phyloP scores from a whole-genome alignment of 805 yeast genomes.

The Candida loeiensis region DNA sequence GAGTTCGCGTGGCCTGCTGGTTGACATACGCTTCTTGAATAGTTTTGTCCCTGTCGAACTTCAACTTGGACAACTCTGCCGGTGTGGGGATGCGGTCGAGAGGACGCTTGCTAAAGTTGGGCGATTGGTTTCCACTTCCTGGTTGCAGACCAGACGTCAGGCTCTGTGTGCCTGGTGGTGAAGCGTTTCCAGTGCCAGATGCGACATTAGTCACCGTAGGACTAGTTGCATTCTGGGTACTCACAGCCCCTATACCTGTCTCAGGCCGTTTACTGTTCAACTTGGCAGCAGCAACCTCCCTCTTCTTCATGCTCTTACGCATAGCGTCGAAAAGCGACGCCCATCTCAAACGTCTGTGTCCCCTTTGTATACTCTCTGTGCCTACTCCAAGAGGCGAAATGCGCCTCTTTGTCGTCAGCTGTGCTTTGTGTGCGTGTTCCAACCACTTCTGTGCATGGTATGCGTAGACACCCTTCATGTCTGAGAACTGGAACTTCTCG shows the following conservation, averaged over 20 bases:
- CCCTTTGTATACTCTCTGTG: slow-evolving; percentile 86
- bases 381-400: slow-evolving; percentile 94
- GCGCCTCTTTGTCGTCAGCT: slow-evolving; percentile 81
- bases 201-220: background rate
- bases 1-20: slow-evolving; percentile 40
- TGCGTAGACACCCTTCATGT: slow-evolving; percentile 84
- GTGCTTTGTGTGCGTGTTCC: slow-evolving; percentile 86
- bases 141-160: slow-evolving; percentile 1
- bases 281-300: slow-evolving; percentile 58
- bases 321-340: slow-evolving; percentile 96
- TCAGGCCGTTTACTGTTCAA: slow-evolving; percentile 12
- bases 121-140: background rate
- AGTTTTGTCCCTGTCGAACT: slow-evolving; percentile 81
- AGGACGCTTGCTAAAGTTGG: slow-evolving; percentile 25
- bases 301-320: slow-evolving; percentile 81
- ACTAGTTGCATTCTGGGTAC: background rate
- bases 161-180: background rate
- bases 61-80: slow-evolving; percentile 75
- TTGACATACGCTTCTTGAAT: slow-evolving; percentile 68
- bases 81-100: slow-evolving; percentile 62
- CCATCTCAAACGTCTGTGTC: slow-evolving; percentile 89
- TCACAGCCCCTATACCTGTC: background rate
- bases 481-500: slow-evolving; percentile 81
- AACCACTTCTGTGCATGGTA: slow-evolving; percentile 86
- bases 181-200: background rate